Evolutionary conservation across 1,284 basidiomycete genomes (phyloP).

Genomic region (Ceratobasidium sp.): DNA sequence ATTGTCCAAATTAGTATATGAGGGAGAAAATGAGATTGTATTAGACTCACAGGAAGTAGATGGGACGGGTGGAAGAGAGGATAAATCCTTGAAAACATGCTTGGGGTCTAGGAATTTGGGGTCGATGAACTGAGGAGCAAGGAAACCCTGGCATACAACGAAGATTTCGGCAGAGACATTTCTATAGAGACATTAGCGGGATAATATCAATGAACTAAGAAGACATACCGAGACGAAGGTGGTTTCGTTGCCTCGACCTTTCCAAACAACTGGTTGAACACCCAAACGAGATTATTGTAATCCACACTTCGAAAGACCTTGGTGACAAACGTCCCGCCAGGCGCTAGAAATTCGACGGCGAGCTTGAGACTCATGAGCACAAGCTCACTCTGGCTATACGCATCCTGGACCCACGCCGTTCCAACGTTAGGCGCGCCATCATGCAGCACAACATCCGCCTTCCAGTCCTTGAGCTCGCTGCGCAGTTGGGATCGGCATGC

Average conservation of each 20-base stretch:
- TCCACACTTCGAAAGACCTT: constrained; percentile 99
- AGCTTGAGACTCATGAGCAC: constrained; percentile 96
- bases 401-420: constrained; percentile 99
- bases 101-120: constrained; percentile 98
- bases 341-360: constrained; percentile 93
- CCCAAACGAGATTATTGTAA: constrained; percentile 99
- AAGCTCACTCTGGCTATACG: constrained; percentile 96
- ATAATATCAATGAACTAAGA: constrained; percentile 22
- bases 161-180: constrained; percentile 99
- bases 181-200: constrained; percentile 58
- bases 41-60: constrained; percentile 46
- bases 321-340: constrained; percentile 96
- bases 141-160: constrained; percentile 96
- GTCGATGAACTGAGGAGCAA: constrained; percentile 95
- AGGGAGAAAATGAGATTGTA: constrained; percentile 45
- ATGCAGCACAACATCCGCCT: constrained; percentile 99
- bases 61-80: constrained; percentile 58
- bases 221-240: constrained; percentile 87
- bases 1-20: constrained; percentile 40
- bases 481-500: constrained; percentile 91
- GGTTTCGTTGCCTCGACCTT: constrained; percentile 99
- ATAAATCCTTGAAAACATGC: constrained; percentile 96
- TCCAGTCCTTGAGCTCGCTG: constrained; percentile 96
- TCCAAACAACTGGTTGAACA: constrained; percentile 95
- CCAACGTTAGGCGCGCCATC: constrained; percentile 99